Percentiles rank a stretch among this genome's conserved stretches.
phyloP scores from a whole-genome alignment of 2,329 filamentous ascomycete species.

The Aspergillus sclerotialis region DNA sequence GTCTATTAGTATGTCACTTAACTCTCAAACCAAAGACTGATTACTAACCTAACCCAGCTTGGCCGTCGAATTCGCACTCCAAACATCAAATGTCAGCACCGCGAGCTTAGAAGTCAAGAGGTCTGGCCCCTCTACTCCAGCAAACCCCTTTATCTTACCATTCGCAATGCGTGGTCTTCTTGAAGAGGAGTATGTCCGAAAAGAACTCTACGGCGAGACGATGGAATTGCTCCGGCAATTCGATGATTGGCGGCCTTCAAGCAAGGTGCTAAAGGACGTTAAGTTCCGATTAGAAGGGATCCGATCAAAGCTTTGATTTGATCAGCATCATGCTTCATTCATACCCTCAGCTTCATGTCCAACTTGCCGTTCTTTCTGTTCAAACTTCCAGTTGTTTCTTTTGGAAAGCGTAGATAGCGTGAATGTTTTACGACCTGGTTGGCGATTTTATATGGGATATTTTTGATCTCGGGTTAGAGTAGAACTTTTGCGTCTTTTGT shows the following conservation, averaged over 20 bases:
- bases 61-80: conserved; percentile 64
- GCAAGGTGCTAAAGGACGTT: conserved; percentile 89
- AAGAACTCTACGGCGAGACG: conserved; percentile 69
- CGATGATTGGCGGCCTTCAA: conserved; percentile 85
- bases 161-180: conserved; percentile 93
- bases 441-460: no score
- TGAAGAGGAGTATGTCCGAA: conserved; percentile 85
- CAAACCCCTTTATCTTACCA: conserved; percentile 85
- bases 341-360: no score
- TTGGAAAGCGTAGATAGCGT: no score
- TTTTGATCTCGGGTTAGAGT: no score
- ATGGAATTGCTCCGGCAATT: conserved; percentile 76
- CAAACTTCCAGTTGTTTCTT: no score
- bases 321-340: no score
- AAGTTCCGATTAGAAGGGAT: conserved; percentile 91
- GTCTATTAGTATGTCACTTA: conserved; percentile 62
- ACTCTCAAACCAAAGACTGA: not conserved
- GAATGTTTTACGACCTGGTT: no score
- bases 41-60: conserved; percentile 39
- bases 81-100: conserved; percentile 54
- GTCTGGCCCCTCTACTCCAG: conserved; percentile 33
- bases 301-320: conserved; percentile 68
- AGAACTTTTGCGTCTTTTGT: no score
- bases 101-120: conserved; percentile 47
- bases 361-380: no score